Percentiles rank a stretch among this genome's conserved stretches.
Conservation (phyloP, 2,329 filamentous ascomycete genomes). For the Aspergillus neoniger region DNA sequence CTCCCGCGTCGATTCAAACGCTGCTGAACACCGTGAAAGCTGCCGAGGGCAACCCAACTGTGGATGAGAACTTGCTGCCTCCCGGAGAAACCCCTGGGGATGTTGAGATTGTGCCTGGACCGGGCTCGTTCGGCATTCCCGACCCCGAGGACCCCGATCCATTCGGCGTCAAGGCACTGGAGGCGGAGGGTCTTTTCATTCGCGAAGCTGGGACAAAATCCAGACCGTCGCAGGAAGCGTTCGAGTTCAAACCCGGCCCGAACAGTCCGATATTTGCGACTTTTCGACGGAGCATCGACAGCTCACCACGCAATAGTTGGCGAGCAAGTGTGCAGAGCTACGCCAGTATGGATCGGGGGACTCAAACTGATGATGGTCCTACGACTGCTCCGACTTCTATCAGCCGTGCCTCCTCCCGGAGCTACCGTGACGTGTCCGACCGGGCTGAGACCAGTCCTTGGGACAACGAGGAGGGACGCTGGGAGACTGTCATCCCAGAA, state of each 20-base stretch:
- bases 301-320: conserved; percentile 64
- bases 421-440: conserved; percentile 28
- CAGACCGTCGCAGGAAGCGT: conserved; percentile 74
- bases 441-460: conserved; percentile 22
- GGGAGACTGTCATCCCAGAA: conserved; percentile 30
- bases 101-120: conserved; percentile 53
- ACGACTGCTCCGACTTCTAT: conserved; percentile 34
- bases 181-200: conserved; percentile 79
- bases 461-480: conserved; percentile 28
- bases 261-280: conserved; percentile 68
- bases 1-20: conserved; percentile 58
- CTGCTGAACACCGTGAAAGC: conserved; percentile 83
- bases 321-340: conserved; percentile 68
- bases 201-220: conserved; percentile 80
- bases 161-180: conserved; percentile 86
- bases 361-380: conserved; percentile 64
- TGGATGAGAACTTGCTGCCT: conserved; percentile 68
- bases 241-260: conserved; percentile 77
- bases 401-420: conserved; percentile 38
- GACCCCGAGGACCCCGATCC: conserved; percentile 83
- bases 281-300: conserved; percentile 70
- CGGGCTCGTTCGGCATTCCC: conserved; percentile 71
- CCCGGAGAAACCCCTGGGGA: conserved; percentile 76
- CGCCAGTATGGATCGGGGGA: conserved; percentile 60
- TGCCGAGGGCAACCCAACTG: conserved; percentile 78